These are phyloP conservation scores for Kwoniella bestiolae DNA, from an alignment of 768 basidiomycete species.

Conservation along the genomic window DNA sequence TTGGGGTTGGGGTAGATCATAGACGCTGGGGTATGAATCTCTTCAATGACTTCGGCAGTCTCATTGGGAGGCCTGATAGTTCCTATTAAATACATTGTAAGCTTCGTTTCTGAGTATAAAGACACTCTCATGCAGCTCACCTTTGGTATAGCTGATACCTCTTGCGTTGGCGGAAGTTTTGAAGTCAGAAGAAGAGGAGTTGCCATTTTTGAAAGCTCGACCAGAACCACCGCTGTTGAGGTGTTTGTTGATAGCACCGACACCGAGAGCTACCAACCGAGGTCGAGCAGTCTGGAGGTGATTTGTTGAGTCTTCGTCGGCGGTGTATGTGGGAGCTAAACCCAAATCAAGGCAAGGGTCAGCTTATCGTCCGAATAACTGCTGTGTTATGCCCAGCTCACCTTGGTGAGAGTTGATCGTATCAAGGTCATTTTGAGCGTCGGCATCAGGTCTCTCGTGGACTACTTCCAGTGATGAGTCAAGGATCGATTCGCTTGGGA, in stretches of 20 bases:
- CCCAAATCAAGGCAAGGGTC: neutral
- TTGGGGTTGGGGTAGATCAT: no score
- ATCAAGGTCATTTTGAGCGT: neutral
- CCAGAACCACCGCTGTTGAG: neutral
- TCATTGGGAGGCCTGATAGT: no score
- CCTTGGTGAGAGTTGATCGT: neutral
- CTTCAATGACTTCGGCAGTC: no score
- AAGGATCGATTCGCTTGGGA: neutral
- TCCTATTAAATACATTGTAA: no score
- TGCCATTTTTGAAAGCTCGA: neutral
- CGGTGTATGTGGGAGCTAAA: neutral
- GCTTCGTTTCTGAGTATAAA: neutral
- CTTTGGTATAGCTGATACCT: neutral
- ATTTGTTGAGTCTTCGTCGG: slow-evolving; percentile 6
- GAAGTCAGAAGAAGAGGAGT: neutral
- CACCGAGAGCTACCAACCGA: neutral
- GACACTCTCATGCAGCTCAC: slow-evolving; percentile 1
- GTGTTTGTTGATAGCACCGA: slow-evolving; percentile 17
- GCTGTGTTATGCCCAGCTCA: neutral
- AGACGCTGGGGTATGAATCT: no score
- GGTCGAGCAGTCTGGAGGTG: slow-evolving; percentile 22
- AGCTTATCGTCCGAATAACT: no score
- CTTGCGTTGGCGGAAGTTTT: neutral
- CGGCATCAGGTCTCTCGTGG: neutral
- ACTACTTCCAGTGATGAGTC: neutral